Base-by-base conservation (phyloP, 1,284 basidiomycete species). In the Chalciporus sp. region DNA sequence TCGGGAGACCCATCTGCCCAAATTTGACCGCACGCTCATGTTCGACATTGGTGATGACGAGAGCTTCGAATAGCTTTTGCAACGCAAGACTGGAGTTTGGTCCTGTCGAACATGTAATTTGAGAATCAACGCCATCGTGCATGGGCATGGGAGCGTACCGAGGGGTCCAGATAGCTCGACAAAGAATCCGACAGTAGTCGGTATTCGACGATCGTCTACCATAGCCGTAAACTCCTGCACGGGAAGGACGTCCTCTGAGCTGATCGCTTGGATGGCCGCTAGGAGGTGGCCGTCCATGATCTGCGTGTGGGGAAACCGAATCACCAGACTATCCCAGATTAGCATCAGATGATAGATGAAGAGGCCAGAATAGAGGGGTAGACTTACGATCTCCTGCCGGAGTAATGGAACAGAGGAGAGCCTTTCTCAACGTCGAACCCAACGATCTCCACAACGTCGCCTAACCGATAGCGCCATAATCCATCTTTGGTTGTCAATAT, bases 381-480 rank as follows among this genome's bases (percentile, higher is more conserved):
- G 17, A 47, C 57, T 52, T 8, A 60, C 61, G 46, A 45, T 40
- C 29, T 51, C 41, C 67, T 55, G 27, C 66, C 65, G 1, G 23
- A 20, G 16, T 47, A 47, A 16, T 42, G 56, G 26, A 66, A 50
- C 3, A 65, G 7, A 0, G 62, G 65, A 1, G 47, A 47, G 4
- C 45, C 35, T 2, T 11, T 42, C 16, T 49, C 42, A 1, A 40
- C 1, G 20, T 57, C 40, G 26, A 63, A 62, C 6, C 64, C 64
- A 4, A 56, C 7, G n/a, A 67, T 51, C 6, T 42, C 12, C 5
- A 67, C 1, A 6, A 66, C 14, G 19, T 66, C 66, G 1, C 60
- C 64, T 3, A 66, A 45, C 11, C 26, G 53, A 23, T 68, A 66
- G 17, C 66, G 58, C 66, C 66, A 68, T 37, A 68, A 43, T 2